These are phyloP conservation scores for Parsonsia alboflavescens DNA, from an alignment of 257 asterid genomes.

Conservation along the genomic window DNA sequence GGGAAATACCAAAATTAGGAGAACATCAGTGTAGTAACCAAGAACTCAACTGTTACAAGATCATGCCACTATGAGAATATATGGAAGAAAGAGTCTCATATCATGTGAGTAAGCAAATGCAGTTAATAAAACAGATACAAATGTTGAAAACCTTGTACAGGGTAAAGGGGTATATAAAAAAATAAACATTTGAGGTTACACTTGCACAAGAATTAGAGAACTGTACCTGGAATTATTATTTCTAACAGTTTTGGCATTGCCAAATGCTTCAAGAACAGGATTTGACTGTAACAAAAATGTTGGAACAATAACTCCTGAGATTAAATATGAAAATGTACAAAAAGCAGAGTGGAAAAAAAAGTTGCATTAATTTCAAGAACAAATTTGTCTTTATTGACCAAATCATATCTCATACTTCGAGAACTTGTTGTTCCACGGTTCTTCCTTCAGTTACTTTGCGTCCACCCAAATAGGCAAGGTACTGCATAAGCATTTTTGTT, in stretches of 20 bases:
- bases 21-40: background rate
- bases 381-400: background rate
- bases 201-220: conserved; percentile 27
- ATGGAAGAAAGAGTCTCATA: conserved; percentile 4
- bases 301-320: background rate
- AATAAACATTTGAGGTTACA: background rate
- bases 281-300: conserved; percentile 68
- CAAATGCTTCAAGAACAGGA: conserved; percentile 99
- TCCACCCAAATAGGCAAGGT: conserved; percentile 94
- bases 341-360: background rate
- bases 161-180: background rate
- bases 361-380: background rate
- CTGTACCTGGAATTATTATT: conserved; percentile 95
- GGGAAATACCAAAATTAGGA: background rate
- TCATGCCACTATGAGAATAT: conserved; percentile 1
- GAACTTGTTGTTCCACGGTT: conserved; percentile 99
- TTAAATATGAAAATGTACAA: conserved; percentile 13
- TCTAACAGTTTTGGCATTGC: conserved; percentile 97
- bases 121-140: background rate
- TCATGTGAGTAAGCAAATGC: background rate
- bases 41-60: background rate
- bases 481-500: conserved; percentile 95
- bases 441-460: conserved; percentile 97
- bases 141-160: background rate
- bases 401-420: conserved; percentile 61